Percentiles rank a stretch among this genome's conserved stretches.
Evolutionary conservation across 164 flowering plant genomes (phyloP).

Genomic region (Warburgia ugandensis): DNA sequence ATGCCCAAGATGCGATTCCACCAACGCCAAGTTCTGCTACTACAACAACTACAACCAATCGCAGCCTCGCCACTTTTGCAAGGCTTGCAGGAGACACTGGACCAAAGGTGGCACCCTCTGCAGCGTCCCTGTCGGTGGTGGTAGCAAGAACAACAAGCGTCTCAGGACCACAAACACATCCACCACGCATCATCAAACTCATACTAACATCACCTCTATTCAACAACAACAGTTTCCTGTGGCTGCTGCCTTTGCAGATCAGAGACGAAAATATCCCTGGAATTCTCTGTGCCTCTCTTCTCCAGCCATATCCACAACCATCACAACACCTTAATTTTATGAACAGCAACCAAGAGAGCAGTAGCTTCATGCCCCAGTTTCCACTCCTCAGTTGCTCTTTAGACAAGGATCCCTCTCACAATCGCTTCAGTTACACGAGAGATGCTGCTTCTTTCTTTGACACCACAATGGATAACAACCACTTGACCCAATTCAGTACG

Average conservation of each 20-base stretch:
- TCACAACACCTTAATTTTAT: not conserved
- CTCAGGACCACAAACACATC: conserved; percentile 6
- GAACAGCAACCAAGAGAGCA: no score
- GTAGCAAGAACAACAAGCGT: conserved; percentile 60
- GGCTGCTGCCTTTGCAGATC: conserved; percentile 15
- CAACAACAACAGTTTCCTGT: conserved; percentile 8
- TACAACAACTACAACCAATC: conserved; percentile 75
- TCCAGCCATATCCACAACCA: conserved; percentile 11
- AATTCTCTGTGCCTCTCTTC: conserved; percentile 18
- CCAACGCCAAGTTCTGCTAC: conserved; percentile 79
- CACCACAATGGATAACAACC: no score
- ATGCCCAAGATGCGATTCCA: conserved; percentile 74
- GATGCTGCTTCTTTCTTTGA: no score
- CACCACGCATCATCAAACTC: conserved; percentile 12
- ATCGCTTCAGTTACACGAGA: not conserved
- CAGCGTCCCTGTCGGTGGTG: conserved; percentile 77
- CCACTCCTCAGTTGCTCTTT: no score
- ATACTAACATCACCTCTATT: conserved; percentile 8
- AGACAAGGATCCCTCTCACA: no score
- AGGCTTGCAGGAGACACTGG: conserved; percentile 79
- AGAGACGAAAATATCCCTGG: conserved; percentile 26
- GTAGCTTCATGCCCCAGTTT: no score
- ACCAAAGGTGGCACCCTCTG: conserved; percentile 79
- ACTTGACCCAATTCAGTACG: no score
- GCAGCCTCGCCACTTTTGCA: conserved; percentile 83